These are phyloP conservation scores for Breviolum minutum DNA, from an alignment of 73 alveolate genomes.

Conservation along the genomic window DNA sequence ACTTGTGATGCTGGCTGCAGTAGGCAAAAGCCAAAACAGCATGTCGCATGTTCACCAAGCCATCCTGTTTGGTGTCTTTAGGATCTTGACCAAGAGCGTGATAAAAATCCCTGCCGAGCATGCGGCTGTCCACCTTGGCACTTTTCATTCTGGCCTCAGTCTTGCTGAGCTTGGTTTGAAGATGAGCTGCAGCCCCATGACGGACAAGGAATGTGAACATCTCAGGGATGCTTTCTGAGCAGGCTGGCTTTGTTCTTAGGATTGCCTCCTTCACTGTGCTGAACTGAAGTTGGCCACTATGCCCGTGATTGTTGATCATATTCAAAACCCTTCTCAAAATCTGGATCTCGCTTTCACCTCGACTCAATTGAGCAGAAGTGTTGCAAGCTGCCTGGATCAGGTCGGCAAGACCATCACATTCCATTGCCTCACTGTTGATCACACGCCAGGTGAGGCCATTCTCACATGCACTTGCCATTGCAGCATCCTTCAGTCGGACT, in stretches of 20 bases:
- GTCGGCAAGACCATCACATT: too few relatives aligned
- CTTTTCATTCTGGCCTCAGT: neutral
- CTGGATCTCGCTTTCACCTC: neutral
- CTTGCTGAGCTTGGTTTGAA: neutral
- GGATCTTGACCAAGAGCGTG: neutral
- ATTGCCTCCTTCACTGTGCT: neutral
- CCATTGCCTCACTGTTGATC: neutral
- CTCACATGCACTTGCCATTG: neutral
- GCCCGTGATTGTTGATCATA: too few relatives aligned
- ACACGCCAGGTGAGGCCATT: neutral
- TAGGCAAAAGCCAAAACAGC: neutral
- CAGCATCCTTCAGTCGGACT: neutral
- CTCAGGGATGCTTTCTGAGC: neutral
- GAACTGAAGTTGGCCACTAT: neutral
- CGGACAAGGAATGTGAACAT: neutral
- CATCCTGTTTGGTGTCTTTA: neutral
- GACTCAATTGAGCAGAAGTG: neutral
- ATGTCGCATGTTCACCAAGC: neutral
- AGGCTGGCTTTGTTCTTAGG: neutral
- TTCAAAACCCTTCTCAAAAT: neutral
- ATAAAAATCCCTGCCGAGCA: neutral
- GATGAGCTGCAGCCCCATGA: neutral
- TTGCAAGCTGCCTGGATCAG: neutral
- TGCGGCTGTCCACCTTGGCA: neutral
- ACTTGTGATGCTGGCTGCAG: neutral